Base-by-base conservation (phyloP, 2,329 filamentous ascomycete species). In the Penicillium sp. region DNA sequence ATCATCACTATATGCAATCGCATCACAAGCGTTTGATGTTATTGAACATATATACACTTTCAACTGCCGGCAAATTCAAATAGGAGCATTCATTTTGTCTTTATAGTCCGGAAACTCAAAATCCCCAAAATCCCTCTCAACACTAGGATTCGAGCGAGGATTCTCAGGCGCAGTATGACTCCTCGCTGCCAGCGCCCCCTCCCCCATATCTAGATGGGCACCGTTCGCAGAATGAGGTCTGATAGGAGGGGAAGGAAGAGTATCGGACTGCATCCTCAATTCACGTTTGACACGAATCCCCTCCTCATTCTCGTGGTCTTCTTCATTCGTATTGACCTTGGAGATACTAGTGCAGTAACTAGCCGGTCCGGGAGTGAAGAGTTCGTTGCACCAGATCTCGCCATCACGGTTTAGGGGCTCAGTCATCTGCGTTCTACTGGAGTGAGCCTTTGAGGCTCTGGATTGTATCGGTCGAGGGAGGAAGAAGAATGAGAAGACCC, bases 241-340 rank as follows among this genome's bases (percentile, higher is more conserved):
- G 5, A 7, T 13, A 44, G 26, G 47, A 6, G 58, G 53, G n/a
- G 49, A 16, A 24, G 16, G 16, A 29, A 52, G 18, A 2, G 49
- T 49, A 50, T 65, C 61, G 16, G 61, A 64, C 48, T 66, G 62
- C 62, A 67, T 63, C 10, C 64, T 55, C 45, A 72, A 40, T 47
- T 71, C 68, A 11, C 64, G 58, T 2, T 68, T 62, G 10, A 72
- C 67, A 14, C 69, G 64, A 18, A 72, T 71, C 1, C 69, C 64
- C 6, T 65, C 55, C 10, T 57, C 48, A 32, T 42, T 57, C 16
- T n/a, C 26, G 2, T 14, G 31, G 0, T 50, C 61, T 0, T 60
- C 55, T 3, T 64, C 58, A 24, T 59, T 59, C 3, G 55, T 57
- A 5, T 60, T 58, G 8, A 59, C 59, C n/a, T 64, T 66, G 5